These are phyloP conservation scores for Quercus gilva DNA, from an alignment of 306 rosid genomes.

Conservation along the genomic window DNA sequence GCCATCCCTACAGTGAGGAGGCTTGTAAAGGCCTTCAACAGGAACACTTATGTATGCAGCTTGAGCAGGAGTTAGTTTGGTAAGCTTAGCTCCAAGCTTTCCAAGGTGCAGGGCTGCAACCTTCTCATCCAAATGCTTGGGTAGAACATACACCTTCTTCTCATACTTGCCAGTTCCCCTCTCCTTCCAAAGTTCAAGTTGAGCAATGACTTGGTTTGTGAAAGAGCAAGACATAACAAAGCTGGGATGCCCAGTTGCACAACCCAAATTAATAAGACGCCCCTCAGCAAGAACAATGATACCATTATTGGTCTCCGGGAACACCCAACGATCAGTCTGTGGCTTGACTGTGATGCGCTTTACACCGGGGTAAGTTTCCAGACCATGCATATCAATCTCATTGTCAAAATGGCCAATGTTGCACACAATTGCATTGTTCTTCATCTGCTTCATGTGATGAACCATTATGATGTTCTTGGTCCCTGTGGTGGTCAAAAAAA, in stretches of 20 bases:
- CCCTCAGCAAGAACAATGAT: not conserved
- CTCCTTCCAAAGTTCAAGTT: not conserved
- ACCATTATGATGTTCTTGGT: not conserved
- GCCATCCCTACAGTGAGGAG: too few relatives aligned
- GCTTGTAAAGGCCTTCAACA: too few relatives aligned
- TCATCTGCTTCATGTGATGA: not conserved
- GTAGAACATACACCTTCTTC: not conserved
- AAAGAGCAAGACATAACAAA: not conserved
- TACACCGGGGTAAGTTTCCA: not conserved
- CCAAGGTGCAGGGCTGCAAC: too few relatives aligned
- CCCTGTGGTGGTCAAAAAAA: constrained; percentile 94
- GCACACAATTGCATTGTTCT: not conserved
- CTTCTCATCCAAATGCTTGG: too few relatives aligned
- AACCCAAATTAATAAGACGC: not conserved
- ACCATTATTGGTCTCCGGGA: not conserved
- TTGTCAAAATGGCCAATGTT: constrained; percentile 1
- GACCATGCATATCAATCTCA: constrained; percentile 4
- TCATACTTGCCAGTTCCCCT: not conserved
- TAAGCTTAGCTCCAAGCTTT: not conserved
- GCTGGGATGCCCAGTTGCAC: not conserved
- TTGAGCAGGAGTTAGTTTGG: not conserved
- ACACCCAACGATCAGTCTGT: not conserved
- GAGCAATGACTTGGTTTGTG: not conserved
- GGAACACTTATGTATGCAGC: too few relatives aligned
- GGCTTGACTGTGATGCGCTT: constrained; percentile 5